phyloP scores from a whole-genome alignment of 352 stramenopile species.

The Phytophthora tubulina region DNA sequence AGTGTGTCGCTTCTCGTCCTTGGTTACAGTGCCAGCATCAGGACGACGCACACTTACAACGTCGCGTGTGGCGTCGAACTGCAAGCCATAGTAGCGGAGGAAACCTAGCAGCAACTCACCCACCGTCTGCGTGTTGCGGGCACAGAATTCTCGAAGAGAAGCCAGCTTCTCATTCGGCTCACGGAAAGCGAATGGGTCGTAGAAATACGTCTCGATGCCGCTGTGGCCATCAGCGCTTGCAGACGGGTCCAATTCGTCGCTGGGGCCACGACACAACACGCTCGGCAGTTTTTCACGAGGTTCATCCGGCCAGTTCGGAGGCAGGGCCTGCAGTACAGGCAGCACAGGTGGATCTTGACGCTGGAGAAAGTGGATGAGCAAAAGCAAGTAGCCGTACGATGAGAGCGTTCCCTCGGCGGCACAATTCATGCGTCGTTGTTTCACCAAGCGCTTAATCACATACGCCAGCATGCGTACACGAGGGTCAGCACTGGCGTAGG shows the following conservation, averaged over 20 bases:
- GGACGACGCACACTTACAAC: conserved; percentile 77
- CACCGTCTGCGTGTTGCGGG: conserved; percentile 60
- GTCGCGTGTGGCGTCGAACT: conserved; percentile 73
- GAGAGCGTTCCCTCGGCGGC: conserved; percentile 83
- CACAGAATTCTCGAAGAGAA: conserved; percentile 51
- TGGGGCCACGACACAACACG: conserved; percentile 60
- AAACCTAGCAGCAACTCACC: conserved; percentile 83
- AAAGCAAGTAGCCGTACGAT: conserved; percentile 87
- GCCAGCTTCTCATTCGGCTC: conserved; percentile 59
- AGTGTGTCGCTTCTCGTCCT: conserved; percentile 78
- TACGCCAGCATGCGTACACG: conserved; percentile 85
- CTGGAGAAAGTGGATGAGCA: conserved; percentile 89
- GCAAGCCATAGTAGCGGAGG: conserved; percentile 75
- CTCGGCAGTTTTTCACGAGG: conserved; percentile 54
- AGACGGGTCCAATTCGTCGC: conserved; percentile 49
- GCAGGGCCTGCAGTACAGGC: conserved; percentile 77
- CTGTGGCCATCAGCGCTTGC: conserved; percentile 33
- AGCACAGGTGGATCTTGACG: conserved; percentile 72
- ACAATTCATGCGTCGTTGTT: conserved; percentile 86
- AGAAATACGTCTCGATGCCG: conserved; percentile 87
- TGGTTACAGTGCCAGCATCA: conserved; percentile 63
- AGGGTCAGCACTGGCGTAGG: conserved; percentile 90
- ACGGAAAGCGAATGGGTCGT: conserved; percentile 71
- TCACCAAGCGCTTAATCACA: conserved; percentile 86
- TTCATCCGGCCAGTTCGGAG: conserved; percentile 60